Conservation (phyloP, 106 monocot species). For the Platanthera guangdongensis region DNA sequence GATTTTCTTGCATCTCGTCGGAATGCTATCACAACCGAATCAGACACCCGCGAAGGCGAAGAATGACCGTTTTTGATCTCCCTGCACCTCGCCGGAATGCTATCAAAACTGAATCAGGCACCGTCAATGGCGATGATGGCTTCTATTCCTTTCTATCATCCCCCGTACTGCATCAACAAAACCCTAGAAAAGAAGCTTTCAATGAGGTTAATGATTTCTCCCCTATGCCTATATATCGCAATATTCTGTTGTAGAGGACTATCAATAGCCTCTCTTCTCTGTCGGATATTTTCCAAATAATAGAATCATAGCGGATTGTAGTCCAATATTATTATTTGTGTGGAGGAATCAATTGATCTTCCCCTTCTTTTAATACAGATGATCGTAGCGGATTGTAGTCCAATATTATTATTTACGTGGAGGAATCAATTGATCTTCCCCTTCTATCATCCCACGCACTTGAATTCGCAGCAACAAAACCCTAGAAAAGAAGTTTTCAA, state of each 20-base stretch:
- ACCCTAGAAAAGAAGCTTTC: conserved; percentile 1
- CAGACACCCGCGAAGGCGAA: too few relatives aligned
- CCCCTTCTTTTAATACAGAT: neutral
- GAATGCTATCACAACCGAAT: too few relatives aligned
- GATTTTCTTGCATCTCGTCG: too few relatives aligned
- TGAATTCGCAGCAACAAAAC: neutral
- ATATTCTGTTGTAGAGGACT: neutral
- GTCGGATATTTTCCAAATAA: neutral
- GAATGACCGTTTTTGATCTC: too few relatives aligned
- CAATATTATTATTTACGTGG: neutral
- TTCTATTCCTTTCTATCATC: neutral
- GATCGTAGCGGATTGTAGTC: neutral
- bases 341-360: neutral
- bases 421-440: neutral
- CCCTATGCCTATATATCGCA: neutral
- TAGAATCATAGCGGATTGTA: neutral
- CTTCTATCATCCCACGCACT: neutral
- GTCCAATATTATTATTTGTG: neutral
- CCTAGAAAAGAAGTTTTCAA: conserved; percentile 2
- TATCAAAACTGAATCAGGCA: neutral
- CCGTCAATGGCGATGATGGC: neutral
- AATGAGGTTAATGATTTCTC: neutral
- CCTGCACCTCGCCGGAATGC: too few relatives aligned
- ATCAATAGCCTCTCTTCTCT: neutral
- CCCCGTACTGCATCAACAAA: neutral